Percentiles rank a stretch among this genome's conserved stretches.
phyloP scores from a whole-genome alignment of 495 filamentous ascomycete genomes.

The Penicillium cosmopolitanum region DNA sequence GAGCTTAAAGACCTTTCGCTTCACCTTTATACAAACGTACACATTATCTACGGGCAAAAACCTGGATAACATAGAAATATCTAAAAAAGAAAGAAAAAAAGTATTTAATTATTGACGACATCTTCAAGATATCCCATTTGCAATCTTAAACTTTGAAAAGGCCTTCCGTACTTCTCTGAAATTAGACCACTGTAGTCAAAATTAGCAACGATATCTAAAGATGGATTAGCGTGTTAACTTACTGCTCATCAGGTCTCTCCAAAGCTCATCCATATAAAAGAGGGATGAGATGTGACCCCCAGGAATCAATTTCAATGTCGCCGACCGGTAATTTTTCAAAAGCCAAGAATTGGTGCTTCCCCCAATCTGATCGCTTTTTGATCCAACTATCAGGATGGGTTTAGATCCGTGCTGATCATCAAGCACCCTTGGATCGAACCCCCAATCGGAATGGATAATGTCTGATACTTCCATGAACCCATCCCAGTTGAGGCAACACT shows the following conservation, averaged over 20 bases:
- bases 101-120: conserved; percentile 9
- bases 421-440: conserved; percentile 10
- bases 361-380: conserved; percentile 8
- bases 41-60: conserved; percentile 46
- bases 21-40: conserved; percentile 48
- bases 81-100: not conserved
- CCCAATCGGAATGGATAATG: conserved; percentile 15
- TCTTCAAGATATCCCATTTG: conserved; percentile 5
- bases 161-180: not conserved
- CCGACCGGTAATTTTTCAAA: conserved; percentile 11
- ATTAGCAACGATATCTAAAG: not conserved
- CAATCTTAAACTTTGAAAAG: not conserved
- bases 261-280: conserved; percentile 11
- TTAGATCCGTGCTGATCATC: conserved; percentile 13
- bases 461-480: conserved; percentile 14
- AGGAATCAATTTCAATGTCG: conserved; percentile 5
- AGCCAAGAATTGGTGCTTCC: conserved; percentile 11
- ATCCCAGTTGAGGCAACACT: conserved; percentile 9
- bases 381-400: conserved; percentile 10
- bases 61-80: conserved; percentile 17
- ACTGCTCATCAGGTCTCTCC: conserved; percentile 6
- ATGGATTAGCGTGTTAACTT: not conserved
- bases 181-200: not conserved
- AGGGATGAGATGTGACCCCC: conserved; percentile 14
- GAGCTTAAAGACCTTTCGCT: conserved; percentile 54